Base-by-base conservation (phyloP, 1,284 basidiomycete species). In the Inonotus hispidus region DNA sequence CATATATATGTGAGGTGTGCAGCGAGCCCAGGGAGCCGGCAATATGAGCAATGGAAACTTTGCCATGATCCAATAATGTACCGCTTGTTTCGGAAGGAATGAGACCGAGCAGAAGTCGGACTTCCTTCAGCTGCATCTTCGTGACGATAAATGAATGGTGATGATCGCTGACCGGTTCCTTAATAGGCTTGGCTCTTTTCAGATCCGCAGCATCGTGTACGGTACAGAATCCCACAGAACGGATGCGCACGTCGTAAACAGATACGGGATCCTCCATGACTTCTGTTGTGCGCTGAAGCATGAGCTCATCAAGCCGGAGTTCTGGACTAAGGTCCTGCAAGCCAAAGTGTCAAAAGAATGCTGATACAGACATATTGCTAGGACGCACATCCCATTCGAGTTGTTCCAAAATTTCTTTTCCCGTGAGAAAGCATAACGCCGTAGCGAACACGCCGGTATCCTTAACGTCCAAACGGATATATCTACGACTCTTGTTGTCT, bases 261-360 rank as follows among this genome's bases (percentile, higher is more conserved):
- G 53, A 52, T 3, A 53, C 1, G 6, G 58, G 57, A 14, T 16
- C 27, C 25, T 38, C 13, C 32, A 46, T 19, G 25, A 53, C 23
- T 5, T 45, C 19, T 11, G 53, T 11, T 35, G 57, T 49, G 46
- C 56, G 55, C 6, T 63, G 37, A 19, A 63, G 47, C 27, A 60
- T 56, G 1, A 63, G 53, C 10, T 19, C 45, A 27, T 63, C 62
- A 19, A 63, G 41, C 29, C 54, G 58, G 11, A 60, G 27, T 60
- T 63, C 62, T 19, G 56, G 56, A 21, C 55, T 58, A 19, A n/a
- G 21, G 13, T 38, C 37, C 61, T 63, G 29, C n/a, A 53, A n/a
- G 10, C 25, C 25, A 10, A 13, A 55, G 45, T 43, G n/a, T 6
- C 3, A 55, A 32, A 32, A 14, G 13, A 25, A 39, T 38, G 11